A percentile compares a stretch with the other conserved stretches of the same genome.
phyloP scores from a whole-genome alignment of 192 early-diverging fungal species.

The Phycomyces nitens region DNA sequence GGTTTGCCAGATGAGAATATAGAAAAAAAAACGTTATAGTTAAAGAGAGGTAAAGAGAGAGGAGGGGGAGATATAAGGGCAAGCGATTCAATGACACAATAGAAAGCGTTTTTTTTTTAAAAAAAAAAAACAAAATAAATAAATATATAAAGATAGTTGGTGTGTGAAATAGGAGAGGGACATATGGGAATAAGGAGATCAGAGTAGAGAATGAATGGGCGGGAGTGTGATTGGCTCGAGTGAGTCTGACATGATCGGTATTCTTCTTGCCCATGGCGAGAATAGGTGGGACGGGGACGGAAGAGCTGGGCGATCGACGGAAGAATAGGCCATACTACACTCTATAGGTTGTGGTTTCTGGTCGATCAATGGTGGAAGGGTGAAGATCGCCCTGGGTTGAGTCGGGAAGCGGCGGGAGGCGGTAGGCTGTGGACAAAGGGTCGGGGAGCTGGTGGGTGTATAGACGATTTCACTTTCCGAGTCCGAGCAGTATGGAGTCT shows the following conservation, averaged over 20 bases:
- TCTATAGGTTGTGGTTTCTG: slow-evolving; percentile 1
- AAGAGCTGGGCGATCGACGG: neutral
- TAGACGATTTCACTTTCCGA: neutral
- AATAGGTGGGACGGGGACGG: neutral
- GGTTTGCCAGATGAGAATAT: too few species aligned
- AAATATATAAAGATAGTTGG: too few species aligned
- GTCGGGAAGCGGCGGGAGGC: neutral
- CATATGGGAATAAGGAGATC: neutral
- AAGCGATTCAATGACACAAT: too few species aligned
- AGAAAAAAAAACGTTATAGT: too few species aligned
- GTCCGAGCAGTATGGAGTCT: neutral
- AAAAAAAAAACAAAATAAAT: too few species aligned
- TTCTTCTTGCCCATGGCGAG: neutral
- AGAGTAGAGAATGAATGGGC: neutral
- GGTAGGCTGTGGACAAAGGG: neutral
- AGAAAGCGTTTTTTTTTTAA: too few species aligned
- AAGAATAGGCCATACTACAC: neutral
- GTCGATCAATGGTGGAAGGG: neutral
- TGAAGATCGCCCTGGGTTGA: neutral
- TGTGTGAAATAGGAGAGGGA: too few species aligned
- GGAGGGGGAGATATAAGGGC: too few species aligned
- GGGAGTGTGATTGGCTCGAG: neutral
- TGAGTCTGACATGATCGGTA: neutral
- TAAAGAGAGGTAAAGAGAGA: too few species aligned
- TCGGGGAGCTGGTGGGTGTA: neutral